phyloP scores from a whole-genome alignment of 179 eudicot genomes.

The Amaranthus tricolor region DNA sequence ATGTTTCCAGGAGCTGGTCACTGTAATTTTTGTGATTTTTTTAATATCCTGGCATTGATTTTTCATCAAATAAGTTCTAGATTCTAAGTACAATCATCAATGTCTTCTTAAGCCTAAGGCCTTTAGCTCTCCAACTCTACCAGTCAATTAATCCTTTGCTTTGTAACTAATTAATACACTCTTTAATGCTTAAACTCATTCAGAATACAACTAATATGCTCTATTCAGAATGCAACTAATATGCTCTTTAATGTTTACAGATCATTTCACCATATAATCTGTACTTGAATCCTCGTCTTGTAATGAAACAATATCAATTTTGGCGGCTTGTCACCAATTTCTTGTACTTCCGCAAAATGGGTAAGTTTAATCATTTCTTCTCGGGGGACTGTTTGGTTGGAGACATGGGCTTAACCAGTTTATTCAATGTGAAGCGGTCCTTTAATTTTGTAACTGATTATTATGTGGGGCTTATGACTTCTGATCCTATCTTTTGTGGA shows the following conservation, averaged over 20 bases:
- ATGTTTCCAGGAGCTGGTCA: background rate
- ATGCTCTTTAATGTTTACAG: constrained; percentile 42
- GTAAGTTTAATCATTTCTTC: constrained; percentile 28
- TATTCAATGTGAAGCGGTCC: background rate
- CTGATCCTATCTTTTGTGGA: background rate
- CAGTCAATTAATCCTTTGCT: background rate
- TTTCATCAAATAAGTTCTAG: too few relatives aligned
- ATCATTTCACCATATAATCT: constrained; percentile 81
- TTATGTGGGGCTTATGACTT: background rate
- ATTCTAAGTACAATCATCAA: background rate
- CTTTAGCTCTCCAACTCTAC: background rate
- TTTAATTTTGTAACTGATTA: background rate
- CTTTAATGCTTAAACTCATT: background rate
- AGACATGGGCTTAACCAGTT: background rate
- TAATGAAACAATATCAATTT: constrained; percentile 80
- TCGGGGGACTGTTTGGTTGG: background rate
- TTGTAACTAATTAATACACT: too few relatives aligned
- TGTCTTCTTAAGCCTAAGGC: background rate
- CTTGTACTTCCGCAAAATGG: constrained; percentile 94
- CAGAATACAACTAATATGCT: constrained; percentile 3
- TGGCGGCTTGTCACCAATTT: constrained; percentile 97
- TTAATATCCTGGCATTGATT: too few relatives aligned
- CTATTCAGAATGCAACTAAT: constrained; percentile 1
- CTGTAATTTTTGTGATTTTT: too few relatives aligned
- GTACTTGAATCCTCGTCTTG: constrained; percentile 83